A percentile compares a stretch with the other conserved stretches of the same genome.
phyloP scores from a whole-genome alignment of 2,329 filamentous ascomycete genomes.

The Arthrobotrys megalospora region DNA sequence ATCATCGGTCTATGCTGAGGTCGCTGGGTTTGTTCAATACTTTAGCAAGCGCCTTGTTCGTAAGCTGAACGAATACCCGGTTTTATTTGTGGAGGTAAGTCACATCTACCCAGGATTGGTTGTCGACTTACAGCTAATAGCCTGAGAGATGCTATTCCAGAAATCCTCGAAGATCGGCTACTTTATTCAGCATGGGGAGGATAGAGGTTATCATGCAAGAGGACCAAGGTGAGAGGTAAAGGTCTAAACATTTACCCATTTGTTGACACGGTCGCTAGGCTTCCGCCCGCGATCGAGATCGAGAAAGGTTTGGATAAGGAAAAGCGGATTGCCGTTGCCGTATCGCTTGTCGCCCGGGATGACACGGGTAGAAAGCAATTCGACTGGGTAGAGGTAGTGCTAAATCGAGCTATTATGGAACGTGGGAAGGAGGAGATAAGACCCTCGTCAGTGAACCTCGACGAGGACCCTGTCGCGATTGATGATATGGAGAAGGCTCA shows the following conservation, averaged over 20 bases:
- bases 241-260: background rate
- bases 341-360: constrained; percentile 81
- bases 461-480: background rate
- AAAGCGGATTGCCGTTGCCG: constrained; percentile 83
- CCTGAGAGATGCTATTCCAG: constrained; percentile 81
- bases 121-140: background rate
- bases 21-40: constrained; percentile 90
- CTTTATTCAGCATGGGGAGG: constrained; percentile 91
- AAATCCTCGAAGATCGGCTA: constrained; percentile 87
- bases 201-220: constrained; percentile 75
- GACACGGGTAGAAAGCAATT: constrained; percentile 82
- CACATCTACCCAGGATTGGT: too few species aligned
- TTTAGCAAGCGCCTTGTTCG: constrained; percentile 85
- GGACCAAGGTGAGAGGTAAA: constrained; percentile 63
- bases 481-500: background rate
- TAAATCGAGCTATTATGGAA: constrained; percentile 79
- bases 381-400: constrained; percentile 83
- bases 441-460: constrained; percentile 62
- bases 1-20: constrained; percentile 85
- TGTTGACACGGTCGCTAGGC: constrained; percentile 63
- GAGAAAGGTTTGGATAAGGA: constrained; percentile 77
- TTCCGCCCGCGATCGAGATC: constrained; percentile 87
- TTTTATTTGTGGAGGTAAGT: constrained; percentile 80
- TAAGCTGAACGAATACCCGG: constrained; percentile 87
- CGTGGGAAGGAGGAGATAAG: constrained; percentile 80